Conservation (phyloP, 2,329 filamentous ascomycete genomes). For the Paraphoma sp. region DNA sequence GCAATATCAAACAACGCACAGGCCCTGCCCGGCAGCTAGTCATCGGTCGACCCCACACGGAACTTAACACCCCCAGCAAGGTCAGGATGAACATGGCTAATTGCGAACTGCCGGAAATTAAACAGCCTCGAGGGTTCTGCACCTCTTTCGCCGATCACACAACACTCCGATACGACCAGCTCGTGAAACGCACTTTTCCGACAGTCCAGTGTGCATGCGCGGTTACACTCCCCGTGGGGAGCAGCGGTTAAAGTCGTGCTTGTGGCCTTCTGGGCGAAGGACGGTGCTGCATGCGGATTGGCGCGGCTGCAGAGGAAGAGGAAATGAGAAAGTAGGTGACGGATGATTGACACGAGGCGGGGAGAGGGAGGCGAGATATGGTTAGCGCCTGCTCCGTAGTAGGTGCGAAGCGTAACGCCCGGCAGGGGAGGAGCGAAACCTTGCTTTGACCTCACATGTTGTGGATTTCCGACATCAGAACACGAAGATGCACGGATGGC, state of each 20-base stretch:
- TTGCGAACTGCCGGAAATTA: slow-evolving; percentile 16
- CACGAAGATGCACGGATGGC: background rate
- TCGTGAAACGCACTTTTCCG: background rate
- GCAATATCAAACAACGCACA: slow-evolving; percentile 12
- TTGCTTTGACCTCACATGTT: slow-evolving; percentile 22
- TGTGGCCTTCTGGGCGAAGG: background rate
- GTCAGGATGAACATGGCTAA: slow-evolving; percentile 6
- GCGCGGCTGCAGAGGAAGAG: background rate
- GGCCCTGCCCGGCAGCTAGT: slow-evolving; percentile 2
- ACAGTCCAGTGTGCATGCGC: background rate
- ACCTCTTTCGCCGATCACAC: slow-evolving; percentile 6
- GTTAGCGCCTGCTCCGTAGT: slow-evolving; percentile 24
- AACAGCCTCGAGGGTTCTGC: background rate
- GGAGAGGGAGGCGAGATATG: background rate
- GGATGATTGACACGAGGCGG: slow-evolving; percentile 8
- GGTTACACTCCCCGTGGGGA: background rate
- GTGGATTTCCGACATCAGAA: background rate
- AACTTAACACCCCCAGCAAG: slow-evolving; percentile 4
- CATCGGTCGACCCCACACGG: slow-evolving; percentile 14
- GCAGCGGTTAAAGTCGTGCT: slow-evolving; percentile 10
- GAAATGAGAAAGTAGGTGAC: background rate
- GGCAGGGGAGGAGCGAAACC: slow-evolving; percentile 11
- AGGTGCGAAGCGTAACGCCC: slow-evolving; percentile 7
- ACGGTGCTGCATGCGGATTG: background rate
- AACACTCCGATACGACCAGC: slow-evolving; percentile 7